These are phyloP conservation scores for Phytophthora megakarya DNA, from an alignment of 352 stramenopile genomes.

Conservation along the genomic window DNA sequence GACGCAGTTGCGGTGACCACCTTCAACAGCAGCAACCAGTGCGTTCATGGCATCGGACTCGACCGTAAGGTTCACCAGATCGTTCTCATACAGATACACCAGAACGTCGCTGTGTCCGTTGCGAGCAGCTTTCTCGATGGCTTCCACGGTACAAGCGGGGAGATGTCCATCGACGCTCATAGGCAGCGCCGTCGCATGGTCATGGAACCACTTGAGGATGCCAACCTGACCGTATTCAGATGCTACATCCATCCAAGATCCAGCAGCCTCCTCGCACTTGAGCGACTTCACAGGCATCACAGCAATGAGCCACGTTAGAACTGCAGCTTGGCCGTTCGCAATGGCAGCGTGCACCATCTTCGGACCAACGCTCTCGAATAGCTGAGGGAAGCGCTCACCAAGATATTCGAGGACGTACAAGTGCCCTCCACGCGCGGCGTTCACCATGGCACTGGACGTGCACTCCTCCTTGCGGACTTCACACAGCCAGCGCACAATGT, in stretches of 20 bases:
- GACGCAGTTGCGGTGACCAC: constrained; percentile 57
- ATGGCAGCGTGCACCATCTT: constrained; percentile 73
- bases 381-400: constrained; percentile 40
- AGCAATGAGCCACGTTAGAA: constrained; percentile 68
- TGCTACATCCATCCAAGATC: constrained; percentile 77
- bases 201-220: constrained; percentile 73
- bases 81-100: constrained; percentile 58
- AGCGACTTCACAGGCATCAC: constrained; percentile 66
- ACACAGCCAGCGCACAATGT: constrained; percentile 64
- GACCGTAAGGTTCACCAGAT: constrained; percentile 50
- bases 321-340: constrained; percentile 54
- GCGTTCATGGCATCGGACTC: constrained; percentile 60
- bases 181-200: constrained; percentile 56
- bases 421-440: constrained; percentile 62
- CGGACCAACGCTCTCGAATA: constrained; percentile 56
- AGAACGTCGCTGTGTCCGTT: constrained; percentile 69
- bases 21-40: constrained; percentile 56
- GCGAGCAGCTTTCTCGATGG: constrained; percentile 66
- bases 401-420: constrained; percentile 67
- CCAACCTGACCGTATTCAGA: constrained; percentile 66
- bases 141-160: constrained; percentile 54
- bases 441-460: constrained; percentile 55
- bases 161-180: constrained; percentile 61
- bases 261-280: constrained; percentile 64
- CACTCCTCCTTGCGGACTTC: constrained; percentile 55